Base-by-base conservation (phyloP, 2,329 filamentous ascomycete genomes). In the Cordyceps sp. region DNA sequence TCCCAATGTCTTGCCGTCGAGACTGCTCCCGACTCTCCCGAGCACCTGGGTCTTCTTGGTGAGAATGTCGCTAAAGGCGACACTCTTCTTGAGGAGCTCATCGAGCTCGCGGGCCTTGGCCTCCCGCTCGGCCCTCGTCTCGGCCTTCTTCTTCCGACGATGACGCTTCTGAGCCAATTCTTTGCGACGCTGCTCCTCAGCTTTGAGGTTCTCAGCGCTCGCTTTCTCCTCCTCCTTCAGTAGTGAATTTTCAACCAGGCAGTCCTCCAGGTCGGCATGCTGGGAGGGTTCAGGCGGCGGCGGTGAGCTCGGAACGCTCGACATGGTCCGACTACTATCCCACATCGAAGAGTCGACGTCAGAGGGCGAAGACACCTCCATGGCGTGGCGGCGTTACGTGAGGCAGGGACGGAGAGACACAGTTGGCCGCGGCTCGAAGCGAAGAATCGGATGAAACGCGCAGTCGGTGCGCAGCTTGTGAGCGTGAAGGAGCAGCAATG, bases 31-130 rank as follows among this genome's bases (percentile, higher is more conserved):
- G 0, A 77, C 70, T 2, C 71, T 62, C 2, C 73, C 73, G 1
- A 78, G 55, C 0, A 68, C 70, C 31, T 73, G 62, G 0, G 73
- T 77, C 49, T 75, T 77, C 34, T 69, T 66, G 0, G 70, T 76
- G 2, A 78, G 45, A 9, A 76, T 73, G 24, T 74, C 66, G 16
- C 66, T 69, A 35, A 77, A 78, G 0, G 69, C 62, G 0, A 64
- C 68, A 30, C 67, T 73, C 44, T 76, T 70, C 26, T 57, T 58
- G 0, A 78, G 54, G 3, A 78, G 52, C 30, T 69, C 63, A 18
- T 77, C 69, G 0, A 78, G 53, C 35, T 76, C 66, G 27, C 58
- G 60, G 0, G 69, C 71, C 41, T 76, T 75, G 1, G 56, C 57
- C 29, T 73, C 67, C 1, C 67, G 56, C 38, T 76, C 69, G 1